phyloP scores from a whole-genome alignment of 805 yeast genomes.

The Candida hungchunana region DNA sequence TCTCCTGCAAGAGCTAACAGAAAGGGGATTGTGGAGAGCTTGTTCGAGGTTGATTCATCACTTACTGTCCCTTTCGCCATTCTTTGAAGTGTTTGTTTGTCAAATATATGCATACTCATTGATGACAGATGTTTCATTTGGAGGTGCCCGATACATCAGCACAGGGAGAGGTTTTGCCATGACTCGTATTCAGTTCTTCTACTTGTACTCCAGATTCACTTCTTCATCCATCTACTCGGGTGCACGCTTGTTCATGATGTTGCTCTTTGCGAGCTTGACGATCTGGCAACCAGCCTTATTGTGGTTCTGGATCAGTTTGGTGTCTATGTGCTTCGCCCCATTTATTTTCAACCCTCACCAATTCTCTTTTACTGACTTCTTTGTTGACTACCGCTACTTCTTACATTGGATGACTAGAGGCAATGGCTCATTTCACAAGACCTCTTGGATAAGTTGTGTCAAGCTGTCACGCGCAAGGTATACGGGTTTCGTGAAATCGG shows the following conservation, averaged over 20 bases:
- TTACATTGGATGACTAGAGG: constrained; percentile 82
- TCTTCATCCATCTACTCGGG: constrained; percentile 77
- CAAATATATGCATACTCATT: constrained; percentile 85
- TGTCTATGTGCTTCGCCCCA: constrained; percentile 66
- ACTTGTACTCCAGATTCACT: constrained; percentile 73
- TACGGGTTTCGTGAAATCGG: constrained; percentile 62
- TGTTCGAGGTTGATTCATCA: constrained; percentile 67
- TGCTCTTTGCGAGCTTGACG: constrained; percentile 70
- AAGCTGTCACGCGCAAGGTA: constrained; percentile 79
- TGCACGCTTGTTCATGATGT: constrained; percentile 57
- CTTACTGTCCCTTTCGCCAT: constrained; percentile 76
- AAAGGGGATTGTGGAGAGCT: constrained; percentile 80
- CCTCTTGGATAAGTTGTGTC: constrained; percentile 78
- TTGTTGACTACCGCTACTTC: constrained; percentile 59
- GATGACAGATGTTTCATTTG: constrained; percentile 71
- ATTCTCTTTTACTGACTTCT: constrained; percentile 63
- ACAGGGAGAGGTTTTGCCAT: constrained; percentile 96
- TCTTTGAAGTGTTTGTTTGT: constrained; percentile 93
- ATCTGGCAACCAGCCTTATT: constrained; percentile 76
- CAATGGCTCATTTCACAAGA: constrained; percentile 56
- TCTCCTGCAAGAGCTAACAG: constrained; percentile 81
- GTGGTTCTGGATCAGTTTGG: constrained; percentile 71
- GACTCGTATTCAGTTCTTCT: constrained; percentile 66
- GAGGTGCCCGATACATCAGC: constrained; percentile 88
- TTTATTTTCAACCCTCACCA: constrained; percentile 77